Evolutionary conservation across 2,329 filamentous ascomycete genomes (phyloP).

Genomic region (Lasiodiplodia sp.): DNA sequence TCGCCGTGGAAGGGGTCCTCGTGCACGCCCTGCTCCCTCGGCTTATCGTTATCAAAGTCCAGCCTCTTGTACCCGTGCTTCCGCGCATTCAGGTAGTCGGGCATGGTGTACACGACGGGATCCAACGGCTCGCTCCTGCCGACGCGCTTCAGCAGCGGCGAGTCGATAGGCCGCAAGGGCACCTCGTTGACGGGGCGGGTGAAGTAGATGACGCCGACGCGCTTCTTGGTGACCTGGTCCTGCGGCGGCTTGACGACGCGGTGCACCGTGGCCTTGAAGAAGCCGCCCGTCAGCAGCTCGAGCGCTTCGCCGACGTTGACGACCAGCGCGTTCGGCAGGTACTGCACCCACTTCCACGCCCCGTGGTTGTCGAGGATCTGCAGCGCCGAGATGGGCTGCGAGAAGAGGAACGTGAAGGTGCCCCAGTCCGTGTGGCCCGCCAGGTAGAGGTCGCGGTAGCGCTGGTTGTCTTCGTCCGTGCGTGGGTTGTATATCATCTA

Average conservation of each 20-base stretch:
- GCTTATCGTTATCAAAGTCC: conserved; percentile 20
- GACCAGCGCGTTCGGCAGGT: conserved; percentile 39
- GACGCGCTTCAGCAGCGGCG: neutral
- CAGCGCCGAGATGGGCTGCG: conserved; percentile 38
- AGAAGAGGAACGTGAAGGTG: conserved; percentile 38
- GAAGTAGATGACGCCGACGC: conserved; percentile 37
- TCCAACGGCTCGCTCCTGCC: neutral
- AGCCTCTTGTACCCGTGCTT: conserved; percentile 14
- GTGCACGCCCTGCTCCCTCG: conserved; percentile 7
- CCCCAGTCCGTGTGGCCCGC: conserved; percentile 42
- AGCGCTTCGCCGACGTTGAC: conserved; percentile 41
- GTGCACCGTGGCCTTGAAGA: conserved; percentile 57
- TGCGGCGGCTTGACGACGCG: conserved; percentile 53
- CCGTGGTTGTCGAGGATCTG: conserved; percentile 37
- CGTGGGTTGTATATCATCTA: conserved; percentile 21
- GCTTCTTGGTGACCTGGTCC: conserved; percentile 49
- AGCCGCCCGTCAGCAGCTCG: conserved; percentile 55
- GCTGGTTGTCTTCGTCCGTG: conserved; percentile 8
- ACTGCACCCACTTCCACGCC: conserved; percentile 39
- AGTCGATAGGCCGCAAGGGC: neutral
- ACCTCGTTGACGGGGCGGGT: conserved; percentile 35
- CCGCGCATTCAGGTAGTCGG: neutral
- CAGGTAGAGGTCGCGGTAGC: conserved; percentile 39
- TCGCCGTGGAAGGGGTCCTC: conserved; percentile 17
- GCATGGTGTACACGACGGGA: conserved; percentile 3